phyloP scores from a whole-genome alignment of 2,329 filamentous ascomycete species.

The Ophiostoma montium region DNA sequence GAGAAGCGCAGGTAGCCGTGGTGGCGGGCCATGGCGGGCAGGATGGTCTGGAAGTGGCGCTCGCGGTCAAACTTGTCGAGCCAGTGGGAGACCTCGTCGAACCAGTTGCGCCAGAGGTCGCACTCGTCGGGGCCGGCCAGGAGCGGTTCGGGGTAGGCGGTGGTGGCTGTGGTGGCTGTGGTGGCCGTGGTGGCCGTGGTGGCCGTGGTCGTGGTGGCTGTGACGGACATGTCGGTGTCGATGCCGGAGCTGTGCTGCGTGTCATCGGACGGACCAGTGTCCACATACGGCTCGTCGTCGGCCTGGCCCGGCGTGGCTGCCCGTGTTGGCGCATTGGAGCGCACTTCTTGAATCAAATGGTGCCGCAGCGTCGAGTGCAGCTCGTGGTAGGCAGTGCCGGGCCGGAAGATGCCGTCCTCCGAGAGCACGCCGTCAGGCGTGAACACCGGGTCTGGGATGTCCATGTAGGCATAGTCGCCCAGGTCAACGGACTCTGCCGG shows the following conservation, averaged over 20 bases:
- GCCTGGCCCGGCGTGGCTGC: not conserved
- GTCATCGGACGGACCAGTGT: not conserved
- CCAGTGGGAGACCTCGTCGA: not conserved
- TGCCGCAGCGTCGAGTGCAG: not conserved
- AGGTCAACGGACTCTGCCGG: not conserved
- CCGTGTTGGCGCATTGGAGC: not conserved
- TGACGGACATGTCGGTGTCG: not conserved
- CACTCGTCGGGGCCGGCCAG: not conserved
- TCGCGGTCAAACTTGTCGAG: not conserved
- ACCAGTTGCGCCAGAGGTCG: not conserved
- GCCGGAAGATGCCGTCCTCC: not conserved
- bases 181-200: not conserved
- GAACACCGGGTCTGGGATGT: not conserved
- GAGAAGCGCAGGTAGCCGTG: slow-evolving; percentile 22
- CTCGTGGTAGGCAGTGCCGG: not conserved
- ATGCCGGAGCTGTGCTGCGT: not conserved
- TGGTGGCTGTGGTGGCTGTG: not conserved
- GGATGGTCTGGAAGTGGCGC: not conserved
- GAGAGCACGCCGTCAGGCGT: not conserved
- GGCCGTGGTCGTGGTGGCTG: not conserved
- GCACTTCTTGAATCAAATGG: not conserved
- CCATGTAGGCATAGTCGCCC: not conserved
- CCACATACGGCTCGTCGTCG: no score
- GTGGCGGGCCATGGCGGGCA: not conserved
- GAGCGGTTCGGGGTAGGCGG: not conserved